Evolutionary conservation across 2,329 filamentous ascomycete genomes (phyloP), one percentile per base, ranked within the genome.

Genomic region (Didymella pinodella): DNA sequence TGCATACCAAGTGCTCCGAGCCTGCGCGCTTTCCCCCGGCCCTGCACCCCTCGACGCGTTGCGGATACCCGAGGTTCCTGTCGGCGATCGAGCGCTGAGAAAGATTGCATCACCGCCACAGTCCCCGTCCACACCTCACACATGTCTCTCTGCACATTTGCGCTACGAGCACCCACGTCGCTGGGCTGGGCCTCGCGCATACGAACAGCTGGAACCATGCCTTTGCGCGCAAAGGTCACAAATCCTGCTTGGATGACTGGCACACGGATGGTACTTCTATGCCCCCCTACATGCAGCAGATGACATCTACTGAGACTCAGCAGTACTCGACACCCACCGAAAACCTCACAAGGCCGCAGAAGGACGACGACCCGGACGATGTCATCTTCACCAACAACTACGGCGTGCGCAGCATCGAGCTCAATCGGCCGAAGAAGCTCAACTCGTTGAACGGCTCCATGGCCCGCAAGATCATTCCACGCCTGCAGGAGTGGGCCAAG

Each of bases 401-500:
- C 79, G 95, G 95, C 64, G 86, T 98, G 49, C 91, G 95, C 63
- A 93, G 90, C 68, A 89, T 99, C 73, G 90, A 97, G 81, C 90
- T 99, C 68, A 99, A 99, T 82, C 89, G 95, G 59, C 95, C 94
- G 6, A 84, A 86, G 74, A 97, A 97, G 82, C 85, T 93, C 76
- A 98, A 99, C 80, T 90, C 94, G 26, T 87, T 99, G 67, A 93
- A 96, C 77, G 91, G 85, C 51, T 97, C 93, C 57, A 99, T 99
- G 96, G 91, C 90, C 63, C 87, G 91, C 71, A 98, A 99, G 82
- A 98, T 99, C 69, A 82, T 93, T 46, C 93, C 94, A 22, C 87
- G 95, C 57, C 78, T 99, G 73, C 84, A 91, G 73, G 94, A 98
- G 83, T 99, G 93, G 93, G 88, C 91, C 72, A 95, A 96, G 79